Base-by-base conservation (phyloP, 148 eudicot species). In the Hydrangea macrophylla region DNA sequence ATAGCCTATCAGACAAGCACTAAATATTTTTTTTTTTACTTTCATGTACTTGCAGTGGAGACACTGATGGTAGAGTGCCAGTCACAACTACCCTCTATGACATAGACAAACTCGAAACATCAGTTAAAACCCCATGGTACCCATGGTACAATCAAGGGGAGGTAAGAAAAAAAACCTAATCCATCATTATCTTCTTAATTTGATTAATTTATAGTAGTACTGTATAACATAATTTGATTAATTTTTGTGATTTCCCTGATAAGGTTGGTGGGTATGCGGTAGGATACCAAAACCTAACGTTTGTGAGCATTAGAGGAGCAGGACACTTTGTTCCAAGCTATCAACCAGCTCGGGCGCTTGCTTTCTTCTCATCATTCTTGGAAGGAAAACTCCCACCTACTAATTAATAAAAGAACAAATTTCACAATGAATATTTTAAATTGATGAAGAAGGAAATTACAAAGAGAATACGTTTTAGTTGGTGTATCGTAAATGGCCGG, bases 271-370 rank as follows among this genome's bases (percentile, higher is more conserved):
- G 73, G 15, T 70, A 59, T 22, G 58, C 39, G 10, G 66, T 70
- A 4, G 73, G 64, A 44, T 70, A 70, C 23, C 24, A 59, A 60
- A 83, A 83, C 31, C 57, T 85, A 44, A 82, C 65, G 23, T 82
- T 78, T 48, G 89, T 80, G 15, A 85, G 86, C 0, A 67, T 85
- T 7, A 76, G 89, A 56, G 89, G 86, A 20, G 81, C 93, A 1
- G 93, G 93, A n/a, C 93, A 88, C 68, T 81, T 79, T 53, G 90
- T 88, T 67, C 88, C 93, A 2, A 83, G 87, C 2, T 82, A 77
- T 32, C 87, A 83, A 70, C 93, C 93, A n/a, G 72, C 67, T 25
- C 79, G 87, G 22, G 84, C 88, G 2, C 76, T 85, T 27, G 60
- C 60, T 2, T 31, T 77, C 18, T 65, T 77, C 32, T 50, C 69